Conservation (phyloP, 495 filamentous ascomycete species). For the Aspergillus mulundensis region DNA sequence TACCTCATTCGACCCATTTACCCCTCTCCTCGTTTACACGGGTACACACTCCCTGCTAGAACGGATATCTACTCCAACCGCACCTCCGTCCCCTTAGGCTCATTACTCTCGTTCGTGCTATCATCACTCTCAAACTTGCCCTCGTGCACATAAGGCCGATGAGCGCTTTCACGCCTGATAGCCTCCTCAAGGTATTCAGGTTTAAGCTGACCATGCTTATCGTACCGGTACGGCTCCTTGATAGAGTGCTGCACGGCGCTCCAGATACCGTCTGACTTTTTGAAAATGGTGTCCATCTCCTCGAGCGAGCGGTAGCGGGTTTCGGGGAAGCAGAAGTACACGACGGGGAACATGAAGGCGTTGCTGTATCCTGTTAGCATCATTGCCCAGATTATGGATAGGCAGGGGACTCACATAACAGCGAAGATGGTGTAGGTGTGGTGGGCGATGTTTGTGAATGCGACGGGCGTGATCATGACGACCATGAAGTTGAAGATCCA, state of each 20-base stretch:
- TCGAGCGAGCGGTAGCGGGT: conserved; percentile 71
- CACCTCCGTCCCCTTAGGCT: not conserved
- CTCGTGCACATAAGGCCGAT: conserved; percentile 4
- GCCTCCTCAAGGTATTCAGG: conserved; percentile 38
- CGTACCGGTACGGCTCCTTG: conserved; percentile 63
- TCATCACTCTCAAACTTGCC: conserved; percentile 31
- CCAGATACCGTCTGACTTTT: conserved; percentile 52
- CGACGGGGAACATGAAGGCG: conserved; percentile 62
- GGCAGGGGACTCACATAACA: conserved; percentile 47
- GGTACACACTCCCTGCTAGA: too few species aligned
- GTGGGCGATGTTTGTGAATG: conserved; percentile 64
- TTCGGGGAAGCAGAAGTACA: conserved; percentile 76
- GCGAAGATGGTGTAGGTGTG: conserved; percentile 78
- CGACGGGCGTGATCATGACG: conserved; percentile 68
- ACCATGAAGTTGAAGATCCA: conserved; percentile 55
- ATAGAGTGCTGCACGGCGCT: conserved; percentile 54
- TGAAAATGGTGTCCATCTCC: conserved; percentile 59
- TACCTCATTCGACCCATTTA: not conserved
- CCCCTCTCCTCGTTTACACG: too few species aligned
- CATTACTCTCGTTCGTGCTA: not conserved
- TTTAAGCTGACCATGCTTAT: conserved; percentile 60
- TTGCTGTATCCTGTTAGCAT: conserved; percentile 45
- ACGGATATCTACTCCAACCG: not conserved
- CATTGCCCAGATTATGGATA: not conserved
- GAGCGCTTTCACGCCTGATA: conserved; percentile 29